Conservation (phyloP, 371 early-diverging fungal genomes). For the Circinella umbellata region DNA sequence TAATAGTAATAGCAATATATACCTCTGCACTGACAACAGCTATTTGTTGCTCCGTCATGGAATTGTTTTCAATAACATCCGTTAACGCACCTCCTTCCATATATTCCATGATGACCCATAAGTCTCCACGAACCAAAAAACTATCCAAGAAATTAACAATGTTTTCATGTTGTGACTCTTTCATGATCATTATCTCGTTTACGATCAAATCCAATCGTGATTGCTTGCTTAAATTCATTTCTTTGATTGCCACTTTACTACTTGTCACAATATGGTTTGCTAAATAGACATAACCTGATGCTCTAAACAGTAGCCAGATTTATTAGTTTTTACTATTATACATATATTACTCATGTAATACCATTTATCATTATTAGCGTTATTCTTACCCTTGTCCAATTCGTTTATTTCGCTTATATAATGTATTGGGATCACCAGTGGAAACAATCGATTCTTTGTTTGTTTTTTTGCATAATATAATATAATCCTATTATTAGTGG, state of each 20-base stretch:
- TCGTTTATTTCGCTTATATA: conserved; percentile 89
- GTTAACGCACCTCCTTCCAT: conserved; percentile 99
- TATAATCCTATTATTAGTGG: too few relatives aligned
- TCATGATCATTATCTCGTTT: conserved; percentile 97
- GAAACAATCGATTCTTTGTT: conserved; percentile 69
- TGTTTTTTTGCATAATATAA: too few relatives aligned
- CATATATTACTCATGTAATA: background rate
- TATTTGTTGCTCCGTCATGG: conserved; percentile 90
- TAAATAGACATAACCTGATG: conserved; percentile 95
- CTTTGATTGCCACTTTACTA: conserved; percentile 93
- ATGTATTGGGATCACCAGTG: conserved; percentile 80
- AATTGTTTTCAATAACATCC: conserved; percentile 94
- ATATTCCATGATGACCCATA: conserved; percentile 99
- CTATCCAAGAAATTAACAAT: conserved; percentile 95
- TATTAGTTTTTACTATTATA: background rate
- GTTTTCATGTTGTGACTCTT: conserved; percentile 92
- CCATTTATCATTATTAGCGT: background rate
- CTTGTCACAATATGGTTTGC: conserved; percentile 72
- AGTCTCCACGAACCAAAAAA: conserved; percentile 82
- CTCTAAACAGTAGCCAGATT: conserved; percentile 53
- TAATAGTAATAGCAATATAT: conserved; percentile 4
- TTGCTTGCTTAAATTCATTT: conserved; percentile 94
- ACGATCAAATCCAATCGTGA: conserved; percentile 95
- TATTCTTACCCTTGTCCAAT: conserved; percentile 91
- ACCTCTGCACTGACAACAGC: conserved; percentile 89